phyloP scores from a whole-genome alignment of 2,329 filamentous ascomycete species.

The Fusarium torulosum region DNA sequence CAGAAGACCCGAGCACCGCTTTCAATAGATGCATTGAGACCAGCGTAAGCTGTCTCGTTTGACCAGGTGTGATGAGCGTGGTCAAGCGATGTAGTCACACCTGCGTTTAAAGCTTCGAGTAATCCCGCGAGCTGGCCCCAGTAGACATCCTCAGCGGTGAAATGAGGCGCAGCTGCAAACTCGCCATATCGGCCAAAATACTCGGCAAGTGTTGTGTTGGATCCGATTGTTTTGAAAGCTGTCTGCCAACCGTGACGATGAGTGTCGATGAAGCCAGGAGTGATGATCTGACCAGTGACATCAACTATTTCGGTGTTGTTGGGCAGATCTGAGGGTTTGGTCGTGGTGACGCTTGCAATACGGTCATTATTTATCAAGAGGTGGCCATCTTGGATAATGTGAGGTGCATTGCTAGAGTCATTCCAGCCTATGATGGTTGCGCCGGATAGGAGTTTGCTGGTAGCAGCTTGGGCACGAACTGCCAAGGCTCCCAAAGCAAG shows the following conservation, averaged over 20 bases:
- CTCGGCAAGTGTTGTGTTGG: slow-evolving; percentile 63
- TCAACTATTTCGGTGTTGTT: slow-evolving; percentile 58
- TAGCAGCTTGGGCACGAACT: neutral
- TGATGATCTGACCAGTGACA: slow-evolving; percentile 63
- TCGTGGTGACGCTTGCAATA: slow-evolving; percentile 1
- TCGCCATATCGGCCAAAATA: slow-evolving; percentile 60
- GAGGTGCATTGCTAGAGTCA: slow-evolving; percentile 7
- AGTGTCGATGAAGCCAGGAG: slow-evolving; percentile 68
- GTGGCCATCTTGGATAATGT: slow-evolving; percentile 10
- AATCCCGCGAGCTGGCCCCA: slow-evolving; percentile 60
- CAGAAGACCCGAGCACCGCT: slow-evolving; percentile 64
- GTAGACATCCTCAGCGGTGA: slow-evolving; percentile 61
- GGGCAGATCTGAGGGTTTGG: slow-evolving; percentile 20
- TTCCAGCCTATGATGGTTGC: slow-evolving; percentile 35
- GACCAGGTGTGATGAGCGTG: slow-evolving; percentile 65
- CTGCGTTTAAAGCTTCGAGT: slow-evolving; percentile 64
- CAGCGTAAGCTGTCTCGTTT: slow-evolving; percentile 57
- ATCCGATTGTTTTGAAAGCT: slow-evolving; percentile 63
- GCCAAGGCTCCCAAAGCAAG: neutral
- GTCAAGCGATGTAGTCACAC: slow-evolving; percentile 66
- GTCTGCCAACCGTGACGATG: slow-evolving; percentile 70
- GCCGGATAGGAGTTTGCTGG: slow-evolving; percentile 18
- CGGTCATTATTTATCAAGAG: slow-evolving; percentile 18
- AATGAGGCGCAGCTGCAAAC: slow-evolving; percentile 49
- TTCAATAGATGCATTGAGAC: slow-evolving; percentile 60